Base-by-base conservation (phyloP, 139 green algal genomes). In the Micromonas pusilla region DNA sequence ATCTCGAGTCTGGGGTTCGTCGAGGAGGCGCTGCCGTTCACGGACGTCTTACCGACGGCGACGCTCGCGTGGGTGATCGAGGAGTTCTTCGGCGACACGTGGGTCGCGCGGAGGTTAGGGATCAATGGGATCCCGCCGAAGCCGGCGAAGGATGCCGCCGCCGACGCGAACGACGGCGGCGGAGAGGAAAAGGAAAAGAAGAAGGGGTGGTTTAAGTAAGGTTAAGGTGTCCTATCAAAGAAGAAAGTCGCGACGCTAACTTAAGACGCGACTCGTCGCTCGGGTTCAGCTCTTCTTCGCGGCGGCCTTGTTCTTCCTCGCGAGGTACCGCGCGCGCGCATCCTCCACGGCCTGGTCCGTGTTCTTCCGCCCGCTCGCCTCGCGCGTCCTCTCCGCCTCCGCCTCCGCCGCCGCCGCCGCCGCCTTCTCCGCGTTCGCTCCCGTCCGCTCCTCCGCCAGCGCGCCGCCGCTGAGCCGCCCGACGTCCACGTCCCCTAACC, bases 301-400 rank as follows among this genome's bases (percentile, higher is more conserved):
- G 9, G 9, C 45, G 45, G 45, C 45, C 45, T 9, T 16, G 9
- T 9, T 16, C 76, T 95, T 95, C 4, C 91, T 81, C 0, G 85
- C 80, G 63, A 93, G 34, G 60, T 88, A 96, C 32, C 91, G 64
- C 20, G 86, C 83, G 39, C 84, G 52, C 0, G 91, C 91, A n/a
- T 88, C 91, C n/a, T 84, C 79, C 38, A 95, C 87, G 3, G 86
- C 80, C 26, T 79, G 70, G 34, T 81, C 70, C 39, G 86, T 82
- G 66, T 92, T 92, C 9, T 87, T 79, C 31, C 80, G 74, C 25
- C 72, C 79, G 26, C 63, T 26, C 0, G 77, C 77, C 31, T 64
- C 72, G 33, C 6, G 0, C 54, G 1, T 53, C 73, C 30, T 32
- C 76, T 25, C 25, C 70, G 1, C 70, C 57, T 1, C 23, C 66